Evolutionary conservation across 75 land plant genomes (phyloP), one percentile per base, ranked within the genome.

Genomic region (Adiantum capillusveneris): DNA sequence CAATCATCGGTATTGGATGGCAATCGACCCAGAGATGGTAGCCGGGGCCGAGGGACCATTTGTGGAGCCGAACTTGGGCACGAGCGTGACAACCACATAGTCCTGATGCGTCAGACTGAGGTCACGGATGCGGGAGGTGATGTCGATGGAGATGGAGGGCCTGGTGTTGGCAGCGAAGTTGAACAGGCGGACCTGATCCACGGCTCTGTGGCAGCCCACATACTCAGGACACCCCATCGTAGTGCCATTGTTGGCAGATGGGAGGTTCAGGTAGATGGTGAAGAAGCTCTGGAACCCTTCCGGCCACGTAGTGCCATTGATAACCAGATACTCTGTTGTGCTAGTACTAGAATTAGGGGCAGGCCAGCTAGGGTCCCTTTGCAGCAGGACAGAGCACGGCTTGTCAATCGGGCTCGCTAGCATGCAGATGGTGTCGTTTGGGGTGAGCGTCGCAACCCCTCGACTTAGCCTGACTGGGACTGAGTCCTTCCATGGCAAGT

Each of bases 251-350:
- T 39, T 39, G 42, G 42, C 42, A 0, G 64, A 48, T 24, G 64
- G 64, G 9, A 48, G 64, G 29, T 62, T 28, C 53, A 51, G 28
- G 56, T 62, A 44, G 11, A 62, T n/a, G 29, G 64, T 44, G 54
- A 62, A 62, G 42, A 39, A 39, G 42, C 42, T 39, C 42, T 39
- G 42, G 42, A 39, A 39, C 13, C 42, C 42, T n/a, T n/a, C n/a
- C n/a, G n/a, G n/a, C n/a, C n/a, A n/a, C n/a, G n/a, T n/a, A n/a
- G n/a, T n/a, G n/a, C n/a, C n/a, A n/a, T n/a, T n/a, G n/a, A n/a
- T n/a, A n/a, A n/a, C n/a, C n/a, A n/a, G n/a, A n/a, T n/a, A n/a
- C n/a, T n/a, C n/a, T n/a, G n/a, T n/a, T n/a, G n/a, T n/a, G n/a
- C n/a, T n/a, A n/a, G n/a, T n/a, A n/a, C n/a, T n/a, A n/a, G n/a